Percentiles rank a stretch among this genome's conserved stretches.
Conservation (phyloP, 495 filamentous ascomycete species). For the Arthonia radiata region DNA sequence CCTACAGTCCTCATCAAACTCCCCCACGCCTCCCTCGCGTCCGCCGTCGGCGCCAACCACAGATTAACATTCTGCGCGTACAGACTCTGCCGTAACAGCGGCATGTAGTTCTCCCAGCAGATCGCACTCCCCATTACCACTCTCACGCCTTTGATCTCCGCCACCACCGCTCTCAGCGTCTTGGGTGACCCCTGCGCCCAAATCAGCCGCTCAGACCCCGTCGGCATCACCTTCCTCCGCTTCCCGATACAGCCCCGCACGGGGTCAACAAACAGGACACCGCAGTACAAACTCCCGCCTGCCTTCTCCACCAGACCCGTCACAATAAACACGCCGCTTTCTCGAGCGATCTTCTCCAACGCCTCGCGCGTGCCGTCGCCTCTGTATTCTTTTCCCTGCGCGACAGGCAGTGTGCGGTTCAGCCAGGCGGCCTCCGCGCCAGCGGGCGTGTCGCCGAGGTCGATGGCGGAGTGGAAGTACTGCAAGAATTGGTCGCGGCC, state of each 20-base stretch:
- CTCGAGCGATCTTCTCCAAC: slow-evolving; percentile 44
- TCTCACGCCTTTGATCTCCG: slow-evolving; percentile 50
- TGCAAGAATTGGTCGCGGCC: slow-evolving; percentile 66
- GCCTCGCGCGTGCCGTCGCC: slow-evolving; percentile 74
- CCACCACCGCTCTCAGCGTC: slow-evolving; percentile 59
- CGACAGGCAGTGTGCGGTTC: slow-evolving; percentile 27
- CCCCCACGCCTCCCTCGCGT: slow-evolving; percentile 64
- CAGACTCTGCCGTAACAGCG: slow-evolving; percentile 49
- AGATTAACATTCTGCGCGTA: slow-evolving; percentile 85
- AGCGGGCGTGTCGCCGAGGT: slow-evolving; percentile 62
- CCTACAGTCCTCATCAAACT: slow-evolving; percentile 60
- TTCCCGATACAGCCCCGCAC: slow-evolving; percentile 49
- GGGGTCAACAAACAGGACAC: slow-evolving; percentile 63
- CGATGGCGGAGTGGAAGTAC: slow-evolving; percentile 57
- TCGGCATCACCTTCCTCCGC: slow-evolving; percentile 88
- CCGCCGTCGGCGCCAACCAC: slow-evolving; percentile 80
- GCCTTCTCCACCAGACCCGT: slow-evolving; percentile 56
- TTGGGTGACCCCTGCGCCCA: slow-evolving; percentile 75
- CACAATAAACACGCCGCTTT: slow-evolving; percentile 60
- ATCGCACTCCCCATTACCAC: slow-evolving; percentile 68
- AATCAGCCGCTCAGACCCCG: slow-evolving; percentile 55
- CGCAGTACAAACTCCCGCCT: slow-evolving; percentile 68
- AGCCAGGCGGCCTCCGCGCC: slow-evolving; percentile 58
- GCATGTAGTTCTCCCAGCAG: slow-evolving; percentile 98
- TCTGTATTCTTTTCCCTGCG: slow-evolving; percentile 19